A percentile compares a stretch with the other conserved stretches of the same genome.
Conservation (phyloP, 129 eudicot species). For the Apium graveolens region DNA sequence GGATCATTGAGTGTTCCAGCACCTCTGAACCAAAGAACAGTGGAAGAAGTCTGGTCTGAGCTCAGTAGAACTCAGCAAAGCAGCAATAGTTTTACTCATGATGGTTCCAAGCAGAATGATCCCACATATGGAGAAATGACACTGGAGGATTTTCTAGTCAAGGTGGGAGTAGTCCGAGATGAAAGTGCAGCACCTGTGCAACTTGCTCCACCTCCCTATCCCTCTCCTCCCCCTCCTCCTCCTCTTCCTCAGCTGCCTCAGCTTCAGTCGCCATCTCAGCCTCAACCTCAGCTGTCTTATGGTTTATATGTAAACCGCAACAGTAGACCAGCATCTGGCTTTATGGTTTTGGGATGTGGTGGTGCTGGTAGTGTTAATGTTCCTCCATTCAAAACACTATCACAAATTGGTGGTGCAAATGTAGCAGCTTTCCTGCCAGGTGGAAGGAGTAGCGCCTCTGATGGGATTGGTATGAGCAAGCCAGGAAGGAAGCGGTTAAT, state of each 20-base stretch:
- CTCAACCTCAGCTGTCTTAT: slow-evolving; percentile 34
- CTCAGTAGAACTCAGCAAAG: slow-evolving; percentile 43
- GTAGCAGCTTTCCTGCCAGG: slow-evolving; percentile 22
- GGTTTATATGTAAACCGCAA: slow-evolving; percentile 38
- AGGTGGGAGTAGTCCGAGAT: slow-evolving; percentile 86
- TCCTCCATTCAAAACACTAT: slow-evolving; percentile 17
- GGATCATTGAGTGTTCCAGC: slow-evolving; percentile 61
- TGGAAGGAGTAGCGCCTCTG: slow-evolving; percentile 35
- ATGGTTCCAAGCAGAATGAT: slow-evolving; percentile 38
- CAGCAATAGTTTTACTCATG: slow-evolving; percentile 15
- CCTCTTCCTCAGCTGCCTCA: slow-evolving; percentile 45
- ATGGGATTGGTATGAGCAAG: slow-evolving; percentile 41
- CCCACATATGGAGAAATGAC: slow-evolving; percentile 89
- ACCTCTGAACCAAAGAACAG: slow-evolving; percentile 51
- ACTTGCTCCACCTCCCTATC: slow-evolving; percentile 12
- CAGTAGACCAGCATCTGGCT: slow-evolving; percentile 28
- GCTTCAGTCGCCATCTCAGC: slow-evolving; percentile 44
- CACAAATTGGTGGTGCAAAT: slow-evolving; percentile 34
- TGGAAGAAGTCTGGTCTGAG: slow-evolving; percentile 87
- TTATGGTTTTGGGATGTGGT: slow-evolving; percentile 24
- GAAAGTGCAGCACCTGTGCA: slow-evolving; percentile 17
- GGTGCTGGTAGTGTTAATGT: slow-evolving; percentile 16
- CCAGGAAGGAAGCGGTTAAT: slow-evolving; percentile 42
- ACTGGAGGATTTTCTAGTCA: slow-evolving; percentile 70
- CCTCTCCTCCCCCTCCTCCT: slow-evolving; percentile 28